Evolutionary conservation across 2,329 filamentous ascomycete genomes (phyloP).

Genomic region (Didymella pomorum): DNA sequence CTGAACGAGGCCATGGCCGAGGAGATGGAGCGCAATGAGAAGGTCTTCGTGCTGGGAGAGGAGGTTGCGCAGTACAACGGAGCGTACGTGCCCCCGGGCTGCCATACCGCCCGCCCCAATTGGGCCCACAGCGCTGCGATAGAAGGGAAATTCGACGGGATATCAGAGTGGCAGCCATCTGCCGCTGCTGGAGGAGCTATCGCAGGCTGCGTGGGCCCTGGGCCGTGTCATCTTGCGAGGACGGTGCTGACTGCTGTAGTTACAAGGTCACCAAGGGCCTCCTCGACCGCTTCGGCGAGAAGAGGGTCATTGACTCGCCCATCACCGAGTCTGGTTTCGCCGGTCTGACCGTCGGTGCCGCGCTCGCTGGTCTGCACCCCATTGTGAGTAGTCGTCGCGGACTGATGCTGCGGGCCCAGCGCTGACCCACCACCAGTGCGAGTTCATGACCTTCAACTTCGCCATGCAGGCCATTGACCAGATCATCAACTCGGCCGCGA

Average conservation of each 20-base stretch:
- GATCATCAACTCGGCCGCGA: conserved; percentile 98
- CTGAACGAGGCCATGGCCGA: conserved; percentile 97
- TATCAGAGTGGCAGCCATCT: neutral
- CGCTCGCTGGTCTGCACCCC: conserved; percentile 91
- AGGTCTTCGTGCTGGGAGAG: conserved; percentile 96
- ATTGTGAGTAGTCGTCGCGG: conserved; percentile 68
- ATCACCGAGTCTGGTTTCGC: conserved; percentile 97
- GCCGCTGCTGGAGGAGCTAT: neutral
- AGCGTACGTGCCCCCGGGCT: conserved; percentile 64
- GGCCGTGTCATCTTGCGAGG: neutral
- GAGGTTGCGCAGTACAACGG: conserved; percentile 99
- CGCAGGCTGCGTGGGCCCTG: neutral
- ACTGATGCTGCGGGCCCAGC: neutral
- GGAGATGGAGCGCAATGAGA: conserved; percentile 92
- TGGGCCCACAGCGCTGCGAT: neutral
- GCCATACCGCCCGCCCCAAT: neutral
- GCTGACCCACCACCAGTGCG: conserved; percentile 68
- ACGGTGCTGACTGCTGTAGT: conserved; percentile 57
- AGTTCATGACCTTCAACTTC: conserved; percentile 99
- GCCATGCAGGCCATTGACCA: conserved; percentile 99
- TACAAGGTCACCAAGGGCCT: conserved; percentile 99
- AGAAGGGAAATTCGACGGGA: neutral
- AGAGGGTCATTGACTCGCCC: conserved; percentile 96
- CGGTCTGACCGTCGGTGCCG: conserved; percentile 93
- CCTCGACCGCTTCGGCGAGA: conserved; percentile 94